Conservation (phyloP, 768 basidiomycete species). For the Lentinula sp. region DNA sequence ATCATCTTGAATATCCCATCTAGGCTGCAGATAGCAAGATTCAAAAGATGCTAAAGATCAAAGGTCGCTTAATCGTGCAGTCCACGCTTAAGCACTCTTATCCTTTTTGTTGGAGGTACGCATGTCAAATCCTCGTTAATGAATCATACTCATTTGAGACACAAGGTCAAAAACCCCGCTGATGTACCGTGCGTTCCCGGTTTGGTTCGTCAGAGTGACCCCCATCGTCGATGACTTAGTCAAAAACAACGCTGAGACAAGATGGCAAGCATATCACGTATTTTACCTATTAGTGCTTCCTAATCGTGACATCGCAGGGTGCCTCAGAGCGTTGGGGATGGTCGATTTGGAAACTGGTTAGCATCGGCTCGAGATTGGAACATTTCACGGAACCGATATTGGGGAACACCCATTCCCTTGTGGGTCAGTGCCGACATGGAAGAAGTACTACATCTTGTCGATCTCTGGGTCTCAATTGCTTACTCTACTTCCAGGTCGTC, state of each 20-base stretch:
- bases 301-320: constrained; percentile 54
- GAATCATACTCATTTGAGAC: not conserved
- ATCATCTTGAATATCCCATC: not conserved
- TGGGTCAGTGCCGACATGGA: constrained; percentile 93
- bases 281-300: not conserved
- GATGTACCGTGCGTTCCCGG: constrained; percentile 92
- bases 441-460: constrained; percentile 50
- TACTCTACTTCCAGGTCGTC: constrained; percentile 47
- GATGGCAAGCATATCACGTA: constrained; percentile 56
- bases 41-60: constrained; percentile 82
- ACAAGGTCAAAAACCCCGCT: constrained; percentile 88
- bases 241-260: constrained; percentile 81
- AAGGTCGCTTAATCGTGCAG: constrained; percentile 84
- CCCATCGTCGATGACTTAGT: constrained; percentile 84
- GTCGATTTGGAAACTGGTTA: constrained; percentile 95
- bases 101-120: constrained; percentile 94
- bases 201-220: constrained; percentile 91
- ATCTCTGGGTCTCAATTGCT: not conserved
- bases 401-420: constrained; percentile 96
- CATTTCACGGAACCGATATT: constrained; percentile 96
- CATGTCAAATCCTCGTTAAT: not conserved
- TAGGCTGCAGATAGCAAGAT: constrained; percentile 93
- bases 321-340: constrained; percentile 84
- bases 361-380: constrained; percentile 99
- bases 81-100: constrained; percentile 86